phyloP scores from a whole-genome alignment of 345 rosid genomes.

The Dovyalis caffra region DNA sequence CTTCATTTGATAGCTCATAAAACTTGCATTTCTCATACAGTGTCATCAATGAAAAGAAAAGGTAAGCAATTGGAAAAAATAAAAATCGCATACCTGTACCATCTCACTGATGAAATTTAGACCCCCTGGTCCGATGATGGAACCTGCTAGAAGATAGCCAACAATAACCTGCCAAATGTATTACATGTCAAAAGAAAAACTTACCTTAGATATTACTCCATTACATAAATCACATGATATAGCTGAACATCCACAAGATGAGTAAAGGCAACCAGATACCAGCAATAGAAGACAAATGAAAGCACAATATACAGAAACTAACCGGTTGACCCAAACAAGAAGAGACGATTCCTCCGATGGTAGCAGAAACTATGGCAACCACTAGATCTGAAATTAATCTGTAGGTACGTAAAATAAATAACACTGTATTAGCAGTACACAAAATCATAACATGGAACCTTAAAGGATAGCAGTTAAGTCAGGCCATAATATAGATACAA shows the following conservation, averaged over 20 bases:
- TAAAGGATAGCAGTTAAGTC: background rate
- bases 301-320: constrained; percentile 30
- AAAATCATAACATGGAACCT: background rate
- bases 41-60: background rate
- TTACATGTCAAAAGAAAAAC: constrained; percentile 2
- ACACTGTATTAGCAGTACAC: background rate
- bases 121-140: constrained; percentile 96
- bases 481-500: background rate
- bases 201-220: background rate
- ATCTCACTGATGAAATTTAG: constrained; percentile 93
- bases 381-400: constrained; percentile 97
- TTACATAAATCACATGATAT: constrained; percentile 11
- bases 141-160: constrained; percentile 97
- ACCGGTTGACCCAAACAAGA: constrained; percentile 99
- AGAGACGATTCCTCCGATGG: constrained; percentile 92
- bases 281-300: constrained; percentile 20
- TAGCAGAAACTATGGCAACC: constrained; percentile 95
- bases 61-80: background rate
- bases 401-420: constrained; percentile 24
- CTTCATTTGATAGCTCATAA: background rate
- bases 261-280: background rate
- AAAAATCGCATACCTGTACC: constrained; percentile 75
- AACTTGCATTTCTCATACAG: background rate
- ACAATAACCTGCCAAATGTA: constrained; percentile 66
- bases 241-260: constrained; percentile 8